Evolutionary conservation across 495 filamentous ascomycete species (phyloP), one percentile per base, ranked within the genome.

Genomic region (Cairneyella variabilis): DNA sequence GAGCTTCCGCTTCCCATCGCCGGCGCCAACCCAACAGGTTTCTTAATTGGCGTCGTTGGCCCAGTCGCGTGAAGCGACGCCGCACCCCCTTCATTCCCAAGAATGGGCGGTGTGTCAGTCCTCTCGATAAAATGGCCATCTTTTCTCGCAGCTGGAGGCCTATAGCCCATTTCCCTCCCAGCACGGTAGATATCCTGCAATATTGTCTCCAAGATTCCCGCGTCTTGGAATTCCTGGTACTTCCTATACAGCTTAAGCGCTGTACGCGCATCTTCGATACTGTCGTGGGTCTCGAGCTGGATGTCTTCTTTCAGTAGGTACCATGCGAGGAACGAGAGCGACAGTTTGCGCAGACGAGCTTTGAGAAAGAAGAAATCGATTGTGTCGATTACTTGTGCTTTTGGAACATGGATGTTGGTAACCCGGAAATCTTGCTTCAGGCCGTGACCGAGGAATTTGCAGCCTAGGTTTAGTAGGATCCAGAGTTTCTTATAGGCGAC

Each of bases 401-500:
- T 90, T 2, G 95, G 93, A 4, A 98, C 86, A 64, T 96, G 88
- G 49, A 99, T 96, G 66, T 99, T 97, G 71, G 96, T 95, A 45
- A 90, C 93, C 32, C 93, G 89, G 72, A 97, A 99, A 64, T 99
- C 93, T 48, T 91, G 91, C 43, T 84, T 83, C 21, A 99, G 71
- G 8, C 91, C 90, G 66, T 99, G 93, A 7, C 93, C 93, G 25
- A 99, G 82, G 68, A 99, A 99, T 40, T 87, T 75, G 69, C 89
- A 95, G 25, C 95, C 93, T 1, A 97, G 77, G 64, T 99, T 97
- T 8, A 97, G 79, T 7, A 99, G 81, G 11, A 97, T 78, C 93
- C 93, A 99, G 25, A 99, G 83, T 63, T 96, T 96, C 65, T 97
- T 99, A 74, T 97, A 97, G 7, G 91, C 92, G 16, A 83, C 80